Base-by-base conservation (phyloP, 1,139 yeast species). In the Geotrichum phurueaensis region DNA sequence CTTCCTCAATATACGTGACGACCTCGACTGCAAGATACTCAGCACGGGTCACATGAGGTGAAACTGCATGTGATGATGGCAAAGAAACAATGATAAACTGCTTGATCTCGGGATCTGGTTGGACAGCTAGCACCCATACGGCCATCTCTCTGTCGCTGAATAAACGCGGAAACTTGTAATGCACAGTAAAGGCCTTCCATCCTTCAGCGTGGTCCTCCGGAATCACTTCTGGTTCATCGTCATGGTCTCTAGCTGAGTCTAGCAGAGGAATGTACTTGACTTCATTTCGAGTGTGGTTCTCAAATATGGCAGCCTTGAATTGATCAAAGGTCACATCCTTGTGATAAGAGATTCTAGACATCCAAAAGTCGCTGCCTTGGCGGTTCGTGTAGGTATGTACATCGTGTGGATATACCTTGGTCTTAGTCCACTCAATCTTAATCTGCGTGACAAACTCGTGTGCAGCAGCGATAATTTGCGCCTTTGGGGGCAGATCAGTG, bases 1-100 rank as follows among this genome's bases (percentile, higher is more conserved):
- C 73, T 12, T 71, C 77, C 53, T 79, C 75, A 63, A 72, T 75
- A 50, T 73, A 71, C 0, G 70, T 68, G 23, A 86, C 74, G 51
- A 78, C 74, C 68, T 87, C 95, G 33, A 87, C 78, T 5, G 90
- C 82, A 31, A 84, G 76, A 71, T 86, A 87, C 25, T 61, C 56
- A 12, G 73, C 79, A 45, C 67, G 68, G 9, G 72, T 70, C 43
- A 66, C 65, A 68, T 63, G 51, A 65, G 67, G 47, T 58, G 70
- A 60, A 50, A 66, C 60, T 60, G 69, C 53, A 63, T 68, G 59
- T 49, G 67, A 62, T 2, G 78, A 68, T 2, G 87, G 85, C 43
- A 84, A 66, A 13, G 86, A 80, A 39, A 84, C 76, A 13, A 84
- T 82, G 61, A 79, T 78, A 7, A 82, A 82, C 61, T 76, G 78